phyloP scores from a whole-genome alignment of 2,329 filamentous ascomycete species.

The Aspergillus candidus region DNA sequence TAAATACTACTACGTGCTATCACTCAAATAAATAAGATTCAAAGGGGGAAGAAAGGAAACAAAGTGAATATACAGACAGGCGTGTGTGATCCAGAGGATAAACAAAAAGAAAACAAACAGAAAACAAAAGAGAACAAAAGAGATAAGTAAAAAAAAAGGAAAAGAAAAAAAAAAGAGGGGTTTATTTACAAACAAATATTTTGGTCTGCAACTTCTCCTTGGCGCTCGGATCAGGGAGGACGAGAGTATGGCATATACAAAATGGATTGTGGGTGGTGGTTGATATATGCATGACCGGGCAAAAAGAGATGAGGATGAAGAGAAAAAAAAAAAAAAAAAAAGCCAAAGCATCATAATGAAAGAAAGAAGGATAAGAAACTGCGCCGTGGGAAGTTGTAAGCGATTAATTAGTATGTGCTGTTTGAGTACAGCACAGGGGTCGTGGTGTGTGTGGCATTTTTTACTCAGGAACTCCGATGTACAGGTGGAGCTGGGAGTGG shows the following conservation, averaged over 20 bases:
- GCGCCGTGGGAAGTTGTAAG: background rate
- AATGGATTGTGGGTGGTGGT: too few species aligned
- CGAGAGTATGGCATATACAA: slow-evolving; percentile 4
- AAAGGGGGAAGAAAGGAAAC: background rate
- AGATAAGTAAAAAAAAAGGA: slow-evolving; percentile 9
- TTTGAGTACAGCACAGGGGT: background rate
- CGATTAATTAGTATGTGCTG: too few species aligned
- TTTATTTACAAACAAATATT: too few species aligned
- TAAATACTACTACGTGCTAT: background rate
- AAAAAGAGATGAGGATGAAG: slow-evolving; percentile 8
- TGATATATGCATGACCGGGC: too few species aligned
- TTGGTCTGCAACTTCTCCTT: too few species aligned
- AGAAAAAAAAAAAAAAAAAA: slow-evolving; percentile 9
- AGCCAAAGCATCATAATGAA: slow-evolving; percentile 16
- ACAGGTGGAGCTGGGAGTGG: too few species aligned
- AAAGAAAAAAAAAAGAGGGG: slow-evolving; percentile 6
- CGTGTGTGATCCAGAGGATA: background rate
- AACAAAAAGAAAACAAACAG: slow-evolving; percentile 1
- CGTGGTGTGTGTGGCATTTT: slow-evolving; percentile 2
- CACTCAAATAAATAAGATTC: too few species aligned
- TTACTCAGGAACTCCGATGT: too few species aligned
- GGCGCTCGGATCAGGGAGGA: background rate
- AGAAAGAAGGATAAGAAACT: slow-evolving; percentile 5
- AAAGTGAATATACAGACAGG: slow-evolving; percentile 2
- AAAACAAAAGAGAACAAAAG: slow-evolving; percentile 7